Evolutionary conservation across 208 protist species (phyloP).

Genomic region (Wallacemonas sp.): DNA sequence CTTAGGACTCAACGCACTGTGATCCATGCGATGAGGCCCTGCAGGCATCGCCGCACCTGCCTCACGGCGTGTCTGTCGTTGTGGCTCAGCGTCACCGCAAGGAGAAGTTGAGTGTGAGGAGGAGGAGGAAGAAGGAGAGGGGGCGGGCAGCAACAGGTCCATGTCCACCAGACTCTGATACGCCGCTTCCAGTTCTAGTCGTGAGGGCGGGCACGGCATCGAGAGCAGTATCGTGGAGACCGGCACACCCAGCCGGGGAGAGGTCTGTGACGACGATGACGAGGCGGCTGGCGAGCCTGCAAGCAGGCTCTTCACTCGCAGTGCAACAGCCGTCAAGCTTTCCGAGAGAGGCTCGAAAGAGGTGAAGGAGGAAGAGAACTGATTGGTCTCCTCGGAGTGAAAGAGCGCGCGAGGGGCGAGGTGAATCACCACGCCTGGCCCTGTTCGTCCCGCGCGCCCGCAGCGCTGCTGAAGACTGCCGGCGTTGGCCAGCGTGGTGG

Average conservation of each 20-base stretch:
- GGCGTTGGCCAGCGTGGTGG: conserved; percentile 37
- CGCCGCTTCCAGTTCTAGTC: conserved; percentile 25
- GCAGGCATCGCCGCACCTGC: too few relatives aligned
- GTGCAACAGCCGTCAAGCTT: conserved; percentile 42
- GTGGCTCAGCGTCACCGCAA: too few relatives aligned
- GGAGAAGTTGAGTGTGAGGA: too few relatives aligned
- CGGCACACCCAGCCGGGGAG: neutral
- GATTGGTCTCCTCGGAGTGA: too few relatives aligned
- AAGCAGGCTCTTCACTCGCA: conserved; percentile 66
- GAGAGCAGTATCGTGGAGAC: conserved; percentile 30
- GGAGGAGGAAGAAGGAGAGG: neutral
- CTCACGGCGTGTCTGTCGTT: too few relatives aligned
- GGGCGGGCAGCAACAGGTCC: conserved; percentile 34
- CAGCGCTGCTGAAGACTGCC: conserved; percentile 59
- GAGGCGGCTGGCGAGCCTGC: neutral
- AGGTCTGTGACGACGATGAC: neutral
- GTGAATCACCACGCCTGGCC: conserved; percentile 70
- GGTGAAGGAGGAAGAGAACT: too few relatives aligned
- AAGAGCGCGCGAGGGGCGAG: conserved; percentile 47
- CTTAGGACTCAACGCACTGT: conserved; percentile 37
- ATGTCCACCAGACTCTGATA: conserved; percentile 52
- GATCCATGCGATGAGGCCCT: conserved; percentile 23
- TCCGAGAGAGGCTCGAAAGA: conserved; percentile 31
- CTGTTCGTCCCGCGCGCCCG: conserved; percentile 67
- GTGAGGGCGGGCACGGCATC: conserved; percentile 37